phyloP scores from a whole-genome alignment of 805 yeast genomes.

The Candida awuae region DNA sequence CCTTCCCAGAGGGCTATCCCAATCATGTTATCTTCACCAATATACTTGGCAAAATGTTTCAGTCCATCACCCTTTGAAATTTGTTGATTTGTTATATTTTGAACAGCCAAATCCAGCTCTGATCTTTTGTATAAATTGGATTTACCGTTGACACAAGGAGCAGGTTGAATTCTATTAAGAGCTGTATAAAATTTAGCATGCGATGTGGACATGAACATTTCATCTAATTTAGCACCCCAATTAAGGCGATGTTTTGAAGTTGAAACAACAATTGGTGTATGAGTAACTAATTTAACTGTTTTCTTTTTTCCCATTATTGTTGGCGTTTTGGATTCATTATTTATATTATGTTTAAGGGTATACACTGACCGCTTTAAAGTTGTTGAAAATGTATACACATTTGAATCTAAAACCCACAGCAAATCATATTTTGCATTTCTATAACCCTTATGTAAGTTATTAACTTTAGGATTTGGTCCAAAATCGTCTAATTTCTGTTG shows the following conservation, averaged over 20 bases:
- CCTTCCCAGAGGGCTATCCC: constrained; percentile 77
- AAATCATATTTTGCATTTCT: constrained; percentile 59
- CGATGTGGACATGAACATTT: constrained; percentile 74
- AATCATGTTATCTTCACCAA: constrained; percentile 91
- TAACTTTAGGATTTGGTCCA: constrained; percentile 88
- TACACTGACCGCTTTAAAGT: constrained; percentile 57
- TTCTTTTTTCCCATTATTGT: constrained; percentile 18
- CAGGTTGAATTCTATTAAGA: constrained; percentile 62
- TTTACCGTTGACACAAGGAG: constrained; percentile 90
- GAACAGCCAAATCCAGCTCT: constrained; percentile 54
- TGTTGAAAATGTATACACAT: constrained; percentile 68
- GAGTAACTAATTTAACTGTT: constrained; percentile 67
- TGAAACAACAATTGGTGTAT: constrained; percentile 60
- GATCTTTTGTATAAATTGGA: constrained; percentile 69
- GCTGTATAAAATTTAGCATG: constrained; percentile 82
- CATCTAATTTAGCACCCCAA: constrained; percentile 67
- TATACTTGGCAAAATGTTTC: constrained; percentile 65
- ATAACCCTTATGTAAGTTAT: constrained; percentile 79
- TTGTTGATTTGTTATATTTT: constrained; percentile 29
- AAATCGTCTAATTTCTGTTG: constrained; percentile 34
- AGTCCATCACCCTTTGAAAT: constrained; percentile 41
- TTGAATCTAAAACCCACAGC: constrained; percentile 80
- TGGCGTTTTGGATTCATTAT: constrained; percentile 37
- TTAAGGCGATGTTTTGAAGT: constrained; percentile 20
- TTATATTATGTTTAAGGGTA: constrained; percentile 40